Base-by-base conservation (phyloP, 208 protist genomes). In the Acanthamoeba quina region DNA sequence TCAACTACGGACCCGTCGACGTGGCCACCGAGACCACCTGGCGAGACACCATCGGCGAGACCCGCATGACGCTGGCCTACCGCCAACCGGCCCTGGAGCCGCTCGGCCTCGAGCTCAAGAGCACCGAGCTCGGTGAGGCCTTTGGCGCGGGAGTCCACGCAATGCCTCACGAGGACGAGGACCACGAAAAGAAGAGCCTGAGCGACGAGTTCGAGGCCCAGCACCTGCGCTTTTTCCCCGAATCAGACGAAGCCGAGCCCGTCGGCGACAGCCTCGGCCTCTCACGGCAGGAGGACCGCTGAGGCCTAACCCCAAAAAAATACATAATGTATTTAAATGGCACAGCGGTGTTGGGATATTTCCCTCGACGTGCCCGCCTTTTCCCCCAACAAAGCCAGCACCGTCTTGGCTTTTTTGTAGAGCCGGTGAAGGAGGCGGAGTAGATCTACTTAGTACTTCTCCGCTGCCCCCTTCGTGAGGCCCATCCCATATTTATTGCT, bases 21-120 rank as follows among this genome's bases (percentile, higher is more conserved):
- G 5, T 49, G 24, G 78, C 78, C 41, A 64, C 19, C 78, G 78
- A 86, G 78, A 62, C 34, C 5, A 11, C 31, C 5, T 62, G 41
- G 78, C 78, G 78, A 13, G 78, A 86, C 10, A 26, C n/a, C 78
- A 19, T 86, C 21, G 17, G 78, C 78, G 78, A 86, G 49, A 19
- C 21, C 13, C 78, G 29, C 49, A 86, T 86, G 78, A 37, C 13
- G 11, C 13, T 49, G 0, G 26, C 78, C 78, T 86, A 86, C 78
- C 26, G 78, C 1, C 78, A 86, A 62, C 78, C 78, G 26, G 44
- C 44, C 37, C 15, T 80, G 15, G 41, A 9, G 11, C 64, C 37
- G 29, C 70, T 54, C 21, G 37, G 49, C 15, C 26, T 52, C 13
- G 70, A 78, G 64, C 64, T 70, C n/a, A 11, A 13, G n/a, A 11